Conservation (phyloP, 1,284 basidiomycete genomes). For the Puccinia triticina region DNA sequence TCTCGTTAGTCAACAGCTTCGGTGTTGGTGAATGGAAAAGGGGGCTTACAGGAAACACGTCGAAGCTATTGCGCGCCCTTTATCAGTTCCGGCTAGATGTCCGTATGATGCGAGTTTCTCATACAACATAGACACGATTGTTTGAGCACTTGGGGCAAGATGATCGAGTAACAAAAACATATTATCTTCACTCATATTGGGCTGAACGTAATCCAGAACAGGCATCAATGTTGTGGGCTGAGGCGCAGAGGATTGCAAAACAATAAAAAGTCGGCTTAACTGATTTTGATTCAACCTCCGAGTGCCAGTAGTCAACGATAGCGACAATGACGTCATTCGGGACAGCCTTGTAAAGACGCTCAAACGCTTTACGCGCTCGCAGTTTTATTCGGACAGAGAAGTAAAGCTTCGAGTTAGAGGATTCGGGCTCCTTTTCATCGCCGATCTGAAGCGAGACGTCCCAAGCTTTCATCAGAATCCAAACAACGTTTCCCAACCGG, state of each 20-base stretch:
- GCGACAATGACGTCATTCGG: constrained; percentile 80
- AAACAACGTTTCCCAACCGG: constrained; percentile 53
- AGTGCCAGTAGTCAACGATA: constrained; percentile 74
- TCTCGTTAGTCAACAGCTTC: constrained; percentile 29
- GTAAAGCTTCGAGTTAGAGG: constrained; percentile 64
- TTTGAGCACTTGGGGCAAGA: constrained; percentile 81
- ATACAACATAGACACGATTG: constrained; percentile 83
- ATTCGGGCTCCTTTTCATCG: constrained; percentile 64
- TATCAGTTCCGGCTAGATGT: constrained; percentile 52
- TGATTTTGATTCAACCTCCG: constrained; percentile 49
- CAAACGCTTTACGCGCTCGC: constrained; percentile 76
- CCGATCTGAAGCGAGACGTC: constrained; percentile 53
- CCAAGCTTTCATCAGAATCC: constrained; percentile 56
- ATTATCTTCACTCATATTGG: constrained; percentile 61
- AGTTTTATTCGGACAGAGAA: constrained; percentile 70
- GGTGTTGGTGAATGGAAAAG: constrained; percentile 18
- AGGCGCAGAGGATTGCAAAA: not conserved
- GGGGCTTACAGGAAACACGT: constrained; percentile 45
- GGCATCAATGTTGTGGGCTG: constrained; percentile 48
- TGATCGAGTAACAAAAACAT: constrained; percentile 79
- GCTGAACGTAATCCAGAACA: constrained; percentile 43
- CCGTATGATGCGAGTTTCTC: constrained; percentile 69
- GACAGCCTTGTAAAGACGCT: constrained; percentile 80
- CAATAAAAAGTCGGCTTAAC: not conserved
- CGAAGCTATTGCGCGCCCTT: constrained; percentile 46